Conservation (phyloP, 129 eudicot genomes). For the Oenanthe sinensis region DNA sequence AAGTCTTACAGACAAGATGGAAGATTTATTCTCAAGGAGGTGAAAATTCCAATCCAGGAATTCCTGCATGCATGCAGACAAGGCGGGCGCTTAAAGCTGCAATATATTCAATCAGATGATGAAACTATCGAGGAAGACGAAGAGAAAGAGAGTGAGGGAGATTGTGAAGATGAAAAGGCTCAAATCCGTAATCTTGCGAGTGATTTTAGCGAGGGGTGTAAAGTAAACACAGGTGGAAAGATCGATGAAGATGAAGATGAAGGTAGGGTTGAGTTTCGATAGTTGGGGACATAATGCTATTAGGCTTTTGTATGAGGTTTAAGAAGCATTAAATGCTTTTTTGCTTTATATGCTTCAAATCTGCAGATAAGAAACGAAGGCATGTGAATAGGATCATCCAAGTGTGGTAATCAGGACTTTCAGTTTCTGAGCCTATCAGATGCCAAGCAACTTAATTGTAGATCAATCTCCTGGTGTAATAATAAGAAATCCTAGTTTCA, state of each 20-base stretch:
- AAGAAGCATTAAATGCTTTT: constrained; percentile 13
- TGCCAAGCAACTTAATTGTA: background rate
- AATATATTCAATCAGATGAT: constrained; percentile 49
- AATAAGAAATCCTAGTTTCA: background rate
- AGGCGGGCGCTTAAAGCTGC: constrained; percentile 63
- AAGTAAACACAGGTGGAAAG: constrained; percentile 6
- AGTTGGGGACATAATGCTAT: constrained; percentile 6
- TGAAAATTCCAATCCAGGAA: constrained; percentile 51
- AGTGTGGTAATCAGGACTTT: background rate
- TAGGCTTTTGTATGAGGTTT: background rate
- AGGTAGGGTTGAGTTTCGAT: constrained; percentile 12
- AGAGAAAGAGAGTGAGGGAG: constrained; percentile 10
- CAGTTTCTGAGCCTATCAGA: background rate
- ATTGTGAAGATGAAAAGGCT: background rate
- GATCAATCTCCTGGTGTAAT: background rate
- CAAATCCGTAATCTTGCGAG: background rate
- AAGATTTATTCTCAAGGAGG: constrained; percentile 62
- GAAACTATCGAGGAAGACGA: constrained; percentile 30
- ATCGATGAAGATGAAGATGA: constrained; percentile 7
- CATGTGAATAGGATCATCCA: background rate
- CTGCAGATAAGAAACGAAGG: constrained; percentile 9
- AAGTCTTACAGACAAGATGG: constrained; percentile 48
- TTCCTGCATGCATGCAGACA: constrained; percentile 56
- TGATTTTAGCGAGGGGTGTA: constrained; percentile 13
- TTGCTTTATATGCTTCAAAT: background rate